Conservation (phyloP, 345 rosid genomes). For the Camelina hispida region DNA sequence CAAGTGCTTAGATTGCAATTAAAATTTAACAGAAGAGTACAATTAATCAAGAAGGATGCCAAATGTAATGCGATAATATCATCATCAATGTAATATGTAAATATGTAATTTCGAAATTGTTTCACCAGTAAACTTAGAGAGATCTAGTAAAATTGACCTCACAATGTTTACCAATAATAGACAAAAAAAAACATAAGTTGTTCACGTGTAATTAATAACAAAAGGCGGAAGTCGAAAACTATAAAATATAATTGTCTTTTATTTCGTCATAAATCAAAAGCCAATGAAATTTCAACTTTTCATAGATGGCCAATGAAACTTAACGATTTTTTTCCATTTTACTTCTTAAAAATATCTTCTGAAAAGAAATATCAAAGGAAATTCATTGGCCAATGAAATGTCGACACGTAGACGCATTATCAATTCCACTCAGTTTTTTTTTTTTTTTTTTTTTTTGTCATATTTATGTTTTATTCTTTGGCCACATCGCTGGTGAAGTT, state of each 20-base stretch:
- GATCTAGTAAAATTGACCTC: conserved; percentile 10
- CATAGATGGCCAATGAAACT: conserved; percentile 22
- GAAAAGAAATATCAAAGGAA: not conserved
- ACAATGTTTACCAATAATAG: not conserved
- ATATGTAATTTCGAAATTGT: no score
- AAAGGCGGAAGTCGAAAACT: conserved; percentile 26
- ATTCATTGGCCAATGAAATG: not conserved
- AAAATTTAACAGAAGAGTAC: no score
- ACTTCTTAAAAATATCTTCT: not conserved
- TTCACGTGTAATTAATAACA: conserved; percentile 36
- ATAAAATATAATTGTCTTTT: conserved; percentile 34
- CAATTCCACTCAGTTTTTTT: conserved; percentile 35
- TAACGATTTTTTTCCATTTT: conserved; percentile 25
- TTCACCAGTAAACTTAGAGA: not conserved
- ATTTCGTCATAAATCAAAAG: conserved; percentile 38
- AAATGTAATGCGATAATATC: no score
- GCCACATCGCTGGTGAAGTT: conserved; percentile 31
- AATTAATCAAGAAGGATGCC: no score
- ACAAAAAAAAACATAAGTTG: conserved; percentile 9
- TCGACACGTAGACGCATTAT: conserved; percentile 43
- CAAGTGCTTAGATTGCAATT: no score
- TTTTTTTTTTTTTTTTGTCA: conserved; percentile 19
- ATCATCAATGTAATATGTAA: no score
- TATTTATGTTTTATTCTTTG: conserved; percentile 38
- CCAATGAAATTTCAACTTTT: conserved; percentile 25